Base-by-base conservation (phyloP, 2,329 filamentous ascomycete genomes). In the Colletotrichum eremochloae region DNA sequence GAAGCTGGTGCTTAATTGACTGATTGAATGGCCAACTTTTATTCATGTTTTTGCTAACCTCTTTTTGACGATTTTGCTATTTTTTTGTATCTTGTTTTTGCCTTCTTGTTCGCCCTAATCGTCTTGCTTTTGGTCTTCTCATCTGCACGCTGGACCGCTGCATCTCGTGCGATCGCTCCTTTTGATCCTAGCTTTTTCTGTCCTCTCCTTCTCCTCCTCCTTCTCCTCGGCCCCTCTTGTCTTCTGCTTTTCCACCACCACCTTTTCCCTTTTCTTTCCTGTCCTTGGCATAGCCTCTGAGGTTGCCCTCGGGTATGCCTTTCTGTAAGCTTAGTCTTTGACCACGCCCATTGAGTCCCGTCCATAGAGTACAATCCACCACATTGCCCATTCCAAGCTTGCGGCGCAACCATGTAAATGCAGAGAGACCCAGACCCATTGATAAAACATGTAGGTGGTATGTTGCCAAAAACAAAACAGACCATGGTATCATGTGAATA, bases 401-500 rank as follows among this genome's bases (percentile, higher is more conserved):
- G 53, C 68, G 20, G 2, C 20, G 5, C 36, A 52, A 60, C 58
- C 44, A 56, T 66, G 67, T 70, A 70, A 70, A 57, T 63, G 60
- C 58, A 66, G 58, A 66, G 57, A 71, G 52, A 56, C 67, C 68
- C 44, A 60, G 31, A 40, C 71, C 62, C 57, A 57, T 56, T 46
- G 67, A 36, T 68, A 68, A 73, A 66, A 72, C 68, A 74, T 72
- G 15, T 68, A 69, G 65, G 68, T 74, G 63, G 67, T 67, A 70
- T 74, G 73, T 65, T 48, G 66, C 60, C 63, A 57, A 68, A 67
- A 67, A 65, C 50, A 74, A 70, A 73, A 63, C 65, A 73, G 66
- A 74, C 74, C 74, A 48, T 75, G 74, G 74, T 75, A 75, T 75
- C 74, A 71, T 74, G 61, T 71, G 70, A 73, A 68, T 46, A 69